phyloP scores from a whole-genome alignment of 768 basidiomycete genomes.

The Auricularia auricula-judae region DNA sequence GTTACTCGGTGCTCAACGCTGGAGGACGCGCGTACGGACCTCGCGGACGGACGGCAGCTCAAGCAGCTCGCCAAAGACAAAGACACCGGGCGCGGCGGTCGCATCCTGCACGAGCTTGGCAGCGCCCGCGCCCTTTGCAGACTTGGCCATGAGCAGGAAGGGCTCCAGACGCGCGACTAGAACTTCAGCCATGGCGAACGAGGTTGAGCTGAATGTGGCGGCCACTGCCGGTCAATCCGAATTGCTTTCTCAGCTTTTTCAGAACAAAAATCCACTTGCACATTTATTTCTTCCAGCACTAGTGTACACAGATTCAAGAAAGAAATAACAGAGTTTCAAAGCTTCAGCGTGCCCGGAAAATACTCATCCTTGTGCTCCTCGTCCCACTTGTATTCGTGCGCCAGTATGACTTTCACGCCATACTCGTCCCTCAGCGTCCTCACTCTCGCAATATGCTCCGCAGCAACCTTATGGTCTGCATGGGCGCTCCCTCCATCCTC shows the following conservation, averaged over 20 bases:
- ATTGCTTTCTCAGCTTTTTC: too few species aligned
- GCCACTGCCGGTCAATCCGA: too few species aligned
- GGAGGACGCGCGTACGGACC: conserved; percentile 30
- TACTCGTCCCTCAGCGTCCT: not conserved
- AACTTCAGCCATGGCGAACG: not conserved
- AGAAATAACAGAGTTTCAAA: too few species aligned
- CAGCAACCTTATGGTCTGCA: not conserved
- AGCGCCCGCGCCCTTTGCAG: conserved; percentile 83
- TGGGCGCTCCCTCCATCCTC: conserved; percentile 21
- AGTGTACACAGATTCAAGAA: too few species aligned
- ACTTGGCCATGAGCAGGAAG: conserved; percentile 84
- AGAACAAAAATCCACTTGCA: too few species aligned
- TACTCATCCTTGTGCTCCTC: not conserved
- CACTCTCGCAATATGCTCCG: not conserved
- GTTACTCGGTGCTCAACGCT: not conserved
- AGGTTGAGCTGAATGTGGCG: not conserved
- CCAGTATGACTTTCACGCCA: not conserved
- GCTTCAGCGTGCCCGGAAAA: not conserved
- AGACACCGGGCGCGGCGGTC: conserved; percentile 81
- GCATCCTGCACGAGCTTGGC: conserved; percentile 83
- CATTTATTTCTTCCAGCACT: too few species aligned
- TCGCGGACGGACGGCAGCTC: conserved; percentile 76
- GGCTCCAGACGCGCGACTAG: conserved; percentile 72
- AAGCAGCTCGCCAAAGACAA: conserved; percentile 83
- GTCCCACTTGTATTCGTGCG: not conserved